Percentiles rank a stretch among this genome's conserved stretches.
Evolutionary conservation across 805 yeast species (phyloP).

Genomic region (Hanseniaspora taiwanica): DNA sequence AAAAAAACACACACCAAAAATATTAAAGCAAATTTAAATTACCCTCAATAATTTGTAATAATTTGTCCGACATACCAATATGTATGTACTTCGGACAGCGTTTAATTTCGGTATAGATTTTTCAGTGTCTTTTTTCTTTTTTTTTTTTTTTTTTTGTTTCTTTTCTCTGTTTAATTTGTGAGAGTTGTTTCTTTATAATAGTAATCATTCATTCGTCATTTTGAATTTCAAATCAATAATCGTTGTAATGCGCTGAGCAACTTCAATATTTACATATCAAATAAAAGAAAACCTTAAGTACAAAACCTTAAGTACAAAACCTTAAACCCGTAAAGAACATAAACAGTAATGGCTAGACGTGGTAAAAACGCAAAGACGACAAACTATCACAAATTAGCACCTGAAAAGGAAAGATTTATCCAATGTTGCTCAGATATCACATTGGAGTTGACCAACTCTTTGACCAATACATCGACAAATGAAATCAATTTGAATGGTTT

Average conservation of each 20-base stretch:
- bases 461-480: conserved; percentile 44
- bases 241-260: no score
- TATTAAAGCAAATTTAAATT: no score
- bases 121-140: not conserved
- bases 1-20: no score
- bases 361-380: conserved; percentile 27
- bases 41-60: no score
- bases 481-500: conserved; percentile 86
- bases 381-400: conserved; percentile 56
- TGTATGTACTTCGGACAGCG: not conserved
- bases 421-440: conserved; percentile 91
- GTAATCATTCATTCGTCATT: no score
- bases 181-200: no score
- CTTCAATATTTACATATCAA: no score
- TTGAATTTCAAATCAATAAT: no score
- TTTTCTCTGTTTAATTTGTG: not conserved
- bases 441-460: conserved; percentile 65
- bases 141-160: conserved; percentile 1
- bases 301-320: not conserved
- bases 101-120: no score
- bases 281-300: not conserved
- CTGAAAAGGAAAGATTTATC: conserved; percentile 85
- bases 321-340: not conserved
- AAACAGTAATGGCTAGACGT: conserved; percentile 21
- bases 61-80: not conserved